Evolutionary conservation across 805 yeast species (phyloP), one percentile per base, ranked within the genome.

Genomic region (Nakazawaea wickerhamii): DNA sequence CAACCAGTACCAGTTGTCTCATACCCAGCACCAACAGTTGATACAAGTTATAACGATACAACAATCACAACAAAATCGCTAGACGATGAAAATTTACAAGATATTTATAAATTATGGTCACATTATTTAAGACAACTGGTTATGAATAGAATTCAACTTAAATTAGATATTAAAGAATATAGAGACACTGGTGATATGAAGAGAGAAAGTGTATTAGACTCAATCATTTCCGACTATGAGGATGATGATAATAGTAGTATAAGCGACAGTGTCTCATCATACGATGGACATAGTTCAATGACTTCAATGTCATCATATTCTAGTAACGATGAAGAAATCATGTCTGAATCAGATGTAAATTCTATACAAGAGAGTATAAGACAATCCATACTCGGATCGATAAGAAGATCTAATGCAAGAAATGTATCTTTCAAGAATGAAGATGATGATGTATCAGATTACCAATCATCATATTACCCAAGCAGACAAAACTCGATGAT

Each of bases 391-490:
- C 13, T 25, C 2, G 27, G 27, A 10, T 25, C 27, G 2, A 25
- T 25, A 9, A 25, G 27, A 25, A 25, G 27, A 25, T 10, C 13
- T 25, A 9, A 25, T 25, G 2, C 27, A 25, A 13, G 31, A 28
- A 10, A 11, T 28, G 11, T n/a, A n/a, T n/a, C n/a, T n/a, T n/a
- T n/a, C n/a, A n/a, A n/a, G n/a, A n/a, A n/a, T n/a, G 14, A 13
- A 6, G 31, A 28, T 10, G 36, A 32, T 19, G 36, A 5, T 6
- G 10, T 14, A 20, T 22, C 30, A 3, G 41, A 38, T 18, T 40
- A 40, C 21, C 43, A 40, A 20, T 41, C 44, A 15, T 41, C 44
- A 8, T 41, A 30, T 21, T 41, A 41, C n/a, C 44, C 44, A 19
- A 36, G 40, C 7, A 41, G 44, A 30, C 26, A 41, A 17, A 36